Percentiles rank a stretch among this genome's conserved stretches.
Evolutionary conservation across 306 rosid species (phyloP).

Genomic region (Herpetospermum pedunculosum): DNA sequence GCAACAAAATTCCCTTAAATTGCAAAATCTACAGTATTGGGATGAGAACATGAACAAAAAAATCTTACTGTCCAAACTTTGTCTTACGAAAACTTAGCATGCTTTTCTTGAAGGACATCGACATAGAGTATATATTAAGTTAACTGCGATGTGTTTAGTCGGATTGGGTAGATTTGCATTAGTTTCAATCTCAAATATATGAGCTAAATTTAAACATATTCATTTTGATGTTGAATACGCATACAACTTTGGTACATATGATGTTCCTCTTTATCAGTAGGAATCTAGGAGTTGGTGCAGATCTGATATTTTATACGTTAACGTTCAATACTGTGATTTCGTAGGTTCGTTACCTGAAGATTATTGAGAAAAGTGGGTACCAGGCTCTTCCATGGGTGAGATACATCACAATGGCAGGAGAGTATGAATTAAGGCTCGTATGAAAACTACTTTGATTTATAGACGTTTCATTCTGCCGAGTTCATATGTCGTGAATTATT

Average conservation of each 20-base stretch:
- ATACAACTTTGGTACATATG: not conserved
- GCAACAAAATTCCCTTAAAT: not conserved
- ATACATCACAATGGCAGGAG: constrained; percentile 98
- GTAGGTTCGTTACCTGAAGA: constrained; percentile 90
- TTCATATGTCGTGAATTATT: constrained; percentile 10
- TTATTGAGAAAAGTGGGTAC: constrained; percentile 92
- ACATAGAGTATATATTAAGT: not conserved
- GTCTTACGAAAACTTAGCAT: not conserved
- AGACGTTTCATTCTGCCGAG: constrained; percentile 3
- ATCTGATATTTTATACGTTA: not conserved
- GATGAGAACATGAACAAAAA: not conserved
- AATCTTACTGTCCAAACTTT: not conserved
- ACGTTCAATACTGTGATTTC: constrained; percentile 10
- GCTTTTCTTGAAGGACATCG: not conserved
- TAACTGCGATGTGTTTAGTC: not conserved
- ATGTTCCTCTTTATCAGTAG: not conserved
- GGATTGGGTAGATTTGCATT: not conserved
- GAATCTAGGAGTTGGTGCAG: not conserved
- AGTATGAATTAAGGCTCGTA: constrained; percentile 83
- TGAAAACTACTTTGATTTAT: constrained; percentile 21
- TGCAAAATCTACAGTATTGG: not conserved
- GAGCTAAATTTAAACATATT: not conserved
- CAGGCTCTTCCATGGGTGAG: constrained; percentile 99
- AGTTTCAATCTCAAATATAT: not conserved
- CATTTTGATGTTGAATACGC: not conserved